Evolutionary conservation across 768 basidiomycete species (phyloP).

Genomic region (Naganishia vishniacii): DNA sequence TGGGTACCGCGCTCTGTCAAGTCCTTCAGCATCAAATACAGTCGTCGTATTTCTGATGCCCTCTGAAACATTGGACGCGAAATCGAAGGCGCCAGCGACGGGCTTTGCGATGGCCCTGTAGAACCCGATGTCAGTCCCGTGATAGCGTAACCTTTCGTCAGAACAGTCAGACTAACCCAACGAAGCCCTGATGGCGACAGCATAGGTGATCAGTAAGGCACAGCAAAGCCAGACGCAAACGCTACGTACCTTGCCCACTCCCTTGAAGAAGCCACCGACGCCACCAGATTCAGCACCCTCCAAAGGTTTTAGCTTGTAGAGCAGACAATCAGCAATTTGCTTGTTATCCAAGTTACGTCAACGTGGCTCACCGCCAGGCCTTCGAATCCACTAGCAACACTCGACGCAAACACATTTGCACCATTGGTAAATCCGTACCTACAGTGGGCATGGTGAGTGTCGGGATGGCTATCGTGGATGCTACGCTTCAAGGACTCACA

Average conservation of each 20-base stretch:
- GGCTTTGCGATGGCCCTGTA: constrained; percentile 87
- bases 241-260: constrained; percentile 72
- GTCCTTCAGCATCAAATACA: constrained; percentile 84
- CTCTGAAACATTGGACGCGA: constrained; percentile 90
- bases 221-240: too few species aligned
- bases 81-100: constrained; percentile 90
- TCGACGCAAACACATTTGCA: constrained; percentile 86
- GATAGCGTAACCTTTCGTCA: not conserved
- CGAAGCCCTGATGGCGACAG: constrained; percentile 54
- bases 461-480: not conserved
- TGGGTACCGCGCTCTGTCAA: constrained; percentile 82
- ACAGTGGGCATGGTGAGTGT: not conserved
- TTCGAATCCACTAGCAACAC: constrained; percentile 90
- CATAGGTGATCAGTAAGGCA: not conserved
- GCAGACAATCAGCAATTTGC: not conserved
- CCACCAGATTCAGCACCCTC: constrained; percentile 94
- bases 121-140: not conserved
- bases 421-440: constrained; percentile 92
- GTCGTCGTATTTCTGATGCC: constrained; percentile 98
- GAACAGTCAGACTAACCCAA: constrained; percentile 59
- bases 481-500: constrained; percentile 56
- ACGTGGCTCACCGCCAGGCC: constrained; percentile 68
- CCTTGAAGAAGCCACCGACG: constrained; percentile 94
- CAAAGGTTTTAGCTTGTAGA: constrained; percentile 78
- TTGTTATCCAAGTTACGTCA: constrained; percentile 3